Base-by-base conservation (phyloP, 805 yeast species). In the Naumovozyma dairenensis region DNA sequence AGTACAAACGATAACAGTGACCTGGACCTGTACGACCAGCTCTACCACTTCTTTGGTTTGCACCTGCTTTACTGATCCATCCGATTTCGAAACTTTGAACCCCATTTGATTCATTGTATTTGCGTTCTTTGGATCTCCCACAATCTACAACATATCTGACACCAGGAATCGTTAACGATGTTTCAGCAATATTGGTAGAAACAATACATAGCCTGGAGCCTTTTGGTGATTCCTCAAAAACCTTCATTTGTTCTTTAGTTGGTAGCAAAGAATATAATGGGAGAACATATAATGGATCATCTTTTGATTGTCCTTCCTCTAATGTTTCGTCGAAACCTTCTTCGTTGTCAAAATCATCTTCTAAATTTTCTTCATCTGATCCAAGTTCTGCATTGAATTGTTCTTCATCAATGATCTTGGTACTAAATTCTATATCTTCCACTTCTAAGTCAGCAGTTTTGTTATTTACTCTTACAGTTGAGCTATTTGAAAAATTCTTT, bases 1-100 rank as follows among this genome's bases (percentile, higher is more conserved):
- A 89, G 49, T 69, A 92, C 10, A 92, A 58, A 39, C 98, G 66
- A 55, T 92, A 92, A 55, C 96, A 84, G 51, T 92, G 97, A 38
- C 99, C 99, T 0, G 98, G 96, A 0, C 97, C 98, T 1, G 96
- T 87, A 69, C 97, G 79, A 54, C 96, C 97, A 32, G 97, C 97
- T 66, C 97, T 77, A 53, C 97, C 97, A 14, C 93, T 63, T 63
- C 99, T 72, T 65, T 92, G 99, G 45, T 76, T 92, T 0, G 97
- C 89, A 38, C 94, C 80, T 2, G 99, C 99, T 49, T 92, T 86
- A 30, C 94, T 80, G 4, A 87, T 67, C 96, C 96, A 92, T 35
- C 74, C 80, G 32, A 92, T 69, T 50, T 83, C 92, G 59, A 81
- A 93, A 39, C 93, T 81, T 59, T 89, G 97, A 21, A 92, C 94